Base-by-base conservation (phyloP, 1,284 basidiomycete species). In the Fomitopsis schrenkii region DNA sequence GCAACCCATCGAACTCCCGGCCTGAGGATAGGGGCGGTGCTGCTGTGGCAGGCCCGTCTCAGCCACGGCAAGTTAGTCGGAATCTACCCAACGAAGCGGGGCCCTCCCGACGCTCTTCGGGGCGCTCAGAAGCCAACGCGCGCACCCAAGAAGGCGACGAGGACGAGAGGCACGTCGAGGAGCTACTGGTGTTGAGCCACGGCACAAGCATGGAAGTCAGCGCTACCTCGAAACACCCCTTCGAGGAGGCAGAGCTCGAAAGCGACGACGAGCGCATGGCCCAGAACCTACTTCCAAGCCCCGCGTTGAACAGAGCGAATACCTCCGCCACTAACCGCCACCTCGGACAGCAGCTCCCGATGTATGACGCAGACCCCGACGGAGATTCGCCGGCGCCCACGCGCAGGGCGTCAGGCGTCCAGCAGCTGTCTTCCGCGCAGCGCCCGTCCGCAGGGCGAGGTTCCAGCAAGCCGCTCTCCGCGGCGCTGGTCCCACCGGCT, bases 221-320 rank as follows among this genome's bases (percentile, higher is more conserved):
- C 26, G 42, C 52, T 14, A n/a, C 28, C 12, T 42, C 57, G 14
- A 41, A 50, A 28, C 50, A 62, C 33, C 55, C 59, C 2, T 61
- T 60, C 35, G 59, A 60, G 44, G 58, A 59, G 10, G 59, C 42
- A 1, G 59, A 57, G 12, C 28, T 59, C 8, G 61, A 62, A 15
- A 62, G 61, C 46, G 61, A 62, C 36, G 61, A 62, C 44, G 48
- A 56, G 42, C 61, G 58, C 35, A 41, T 41, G 19, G 36, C 36
- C n/a, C 46, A 22, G 30, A 62, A 28, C 45, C 33, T 62, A 14
- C 41, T 62, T 15, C 15, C 55, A 15, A 35, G 38, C 45, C 9
- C 28, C 53, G 14, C 19, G n/a, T 3, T 22, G 10, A 38, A 53
- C 50, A 15, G n/a, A 28, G 26, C 19, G n/a, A 54, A 54, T 19